Base-by-base conservation (phyloP, 129 eudicot genomes). In the Scalesia atractyloides region DNA sequence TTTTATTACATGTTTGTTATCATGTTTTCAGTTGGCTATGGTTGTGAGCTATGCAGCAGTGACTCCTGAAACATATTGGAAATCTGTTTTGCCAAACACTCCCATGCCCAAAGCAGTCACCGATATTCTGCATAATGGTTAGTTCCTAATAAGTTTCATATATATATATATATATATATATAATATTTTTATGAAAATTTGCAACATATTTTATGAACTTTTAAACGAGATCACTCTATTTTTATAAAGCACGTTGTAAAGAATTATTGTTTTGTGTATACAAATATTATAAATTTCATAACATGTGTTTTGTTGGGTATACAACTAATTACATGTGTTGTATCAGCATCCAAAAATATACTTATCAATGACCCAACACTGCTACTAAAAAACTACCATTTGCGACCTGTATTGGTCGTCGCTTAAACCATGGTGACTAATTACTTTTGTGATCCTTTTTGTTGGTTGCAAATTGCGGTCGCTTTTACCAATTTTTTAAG, bases 71-170 rank as follows among this genome's bases (percentile, higher is more conserved):
- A 78, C 79, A 39, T 88, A 88, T 65, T 88, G 96, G 88, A 88
- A 84, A 39, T 56, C 86, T 33, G 69, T 66, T 73, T 77, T 85
- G 69, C 83, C 88, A 18, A 79, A 81, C 79, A 49, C 88, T 62
- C 85, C 80, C 44, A 88, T 91, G 82, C 97, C 97, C 62, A 84
- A 82, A 77, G 80, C 88, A 60, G 46, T 91, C 72, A 82, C 58
- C 24, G 85, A 84, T 66, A 79, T 72, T 62, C 80, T 59, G 7
- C 76, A 64, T 67, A 78, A 79, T 33, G 56, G 73, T 75, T 57
- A 12, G 59, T 30, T 66, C 22, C 10, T 56, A 33, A 57, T 47
- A 64, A 1, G 11, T 50, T 66, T 12, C 26, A 36, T 24, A 44
- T n/a, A n/a, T n/a, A n/a, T n/a, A n/a, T n/a, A n/a, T n/a, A n/a